A percentile compares a stretch with the other conserved stretches of the same genome.
Evolutionary conservation across 164 flowering plant genomes (phyloP).

Genomic region (Amborella trichopoda): DNA sequence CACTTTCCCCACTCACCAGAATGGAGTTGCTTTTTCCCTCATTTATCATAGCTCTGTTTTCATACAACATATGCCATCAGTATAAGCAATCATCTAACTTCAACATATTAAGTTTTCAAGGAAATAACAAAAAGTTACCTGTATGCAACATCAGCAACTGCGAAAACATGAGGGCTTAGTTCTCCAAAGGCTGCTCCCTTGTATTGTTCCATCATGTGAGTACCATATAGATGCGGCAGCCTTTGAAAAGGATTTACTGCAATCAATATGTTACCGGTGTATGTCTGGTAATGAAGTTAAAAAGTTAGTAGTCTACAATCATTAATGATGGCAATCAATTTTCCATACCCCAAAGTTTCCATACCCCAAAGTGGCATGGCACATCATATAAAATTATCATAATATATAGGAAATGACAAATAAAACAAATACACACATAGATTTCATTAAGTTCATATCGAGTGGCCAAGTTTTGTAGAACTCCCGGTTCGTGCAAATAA

Average conservation of each 20-base stretch:
- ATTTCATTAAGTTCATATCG: constrained; percentile 98
- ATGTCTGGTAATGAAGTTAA: constrained; percentile 43
- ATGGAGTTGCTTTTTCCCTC: constrained; percentile 98
- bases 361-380: no score
- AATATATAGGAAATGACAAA: not conserved
- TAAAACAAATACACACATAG: constrained; percentile 30
- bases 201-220: constrained; percentile 98
- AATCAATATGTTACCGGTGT: constrained; percentile 93
- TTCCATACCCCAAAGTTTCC: no score
- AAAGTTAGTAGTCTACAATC: not conserved
- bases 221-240: constrained; percentile 93
- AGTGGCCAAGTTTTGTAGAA: constrained; percentile 73
- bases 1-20: constrained; percentile 99
- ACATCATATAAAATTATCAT: not conserved
- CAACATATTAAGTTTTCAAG: not conserved
- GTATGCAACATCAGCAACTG: constrained; percentile 92
- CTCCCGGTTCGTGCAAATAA: constrained; percentile 99
- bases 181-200: constrained; percentile 95
- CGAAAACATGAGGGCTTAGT: constrained; percentile 99
- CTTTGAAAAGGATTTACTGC: constrained; percentile 98
- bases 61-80: constrained; percentile 5
- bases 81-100: not conserved
- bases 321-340: no score
- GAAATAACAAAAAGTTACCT: constrained; percentile 35
- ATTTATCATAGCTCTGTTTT: constrained; percentile 82